Conservation (phyloP, 768 basidiomycete species). For the Boletus subcaerulescens region DNA sequence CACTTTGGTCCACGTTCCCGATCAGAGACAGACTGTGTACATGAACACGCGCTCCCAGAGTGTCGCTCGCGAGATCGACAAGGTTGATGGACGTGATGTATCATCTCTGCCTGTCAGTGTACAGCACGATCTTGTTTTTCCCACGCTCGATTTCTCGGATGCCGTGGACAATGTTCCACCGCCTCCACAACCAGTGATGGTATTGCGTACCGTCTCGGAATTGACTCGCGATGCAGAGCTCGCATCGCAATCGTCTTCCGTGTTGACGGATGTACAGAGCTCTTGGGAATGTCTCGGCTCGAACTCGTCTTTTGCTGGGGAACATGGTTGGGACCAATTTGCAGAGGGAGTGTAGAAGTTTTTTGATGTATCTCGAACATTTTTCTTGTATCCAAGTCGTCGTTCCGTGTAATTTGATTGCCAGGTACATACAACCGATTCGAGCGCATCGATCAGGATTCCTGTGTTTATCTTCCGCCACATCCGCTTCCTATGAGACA, state of each 20-base stretch:
- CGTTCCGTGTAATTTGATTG: too few relatives aligned
- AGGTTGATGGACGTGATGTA: slow-evolving; percentile 2
- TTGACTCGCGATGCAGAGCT: slow-evolving; percentile 11
- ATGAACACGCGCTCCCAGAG: neutral
- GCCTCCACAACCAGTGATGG: slow-evolving; percentile 14
- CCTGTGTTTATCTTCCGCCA: neutral
- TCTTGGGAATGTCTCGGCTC: slow-evolving; percentile 20
- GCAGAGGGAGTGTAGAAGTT: neutral
- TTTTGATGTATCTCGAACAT: neutral
- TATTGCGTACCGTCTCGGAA: slow-evolving; percentile 26
- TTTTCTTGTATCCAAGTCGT: neutral
- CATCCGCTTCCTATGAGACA: too few relatives aligned
- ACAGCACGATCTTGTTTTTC: slow-evolving; percentile 68
- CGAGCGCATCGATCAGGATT: neutral
- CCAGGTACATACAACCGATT: too few relatives aligned
- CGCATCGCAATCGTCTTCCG: neutral
- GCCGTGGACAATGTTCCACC: neutral
- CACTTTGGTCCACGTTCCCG: neutral
- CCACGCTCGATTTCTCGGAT: slow-evolving; percentile 63
- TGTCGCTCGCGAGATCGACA: slow-evolving; percentile 5
- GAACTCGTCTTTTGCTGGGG: slow-evolving; percentile 18
- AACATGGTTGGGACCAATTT: neutral
- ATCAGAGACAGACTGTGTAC: slow-evolving; percentile 1
- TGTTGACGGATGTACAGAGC: neutral
- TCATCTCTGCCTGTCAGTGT: slow-evolving; percentile 40